Base-by-base conservation (phyloP, 164 flowering plant genomes). In the Nymphaea thermarum region DNA sequence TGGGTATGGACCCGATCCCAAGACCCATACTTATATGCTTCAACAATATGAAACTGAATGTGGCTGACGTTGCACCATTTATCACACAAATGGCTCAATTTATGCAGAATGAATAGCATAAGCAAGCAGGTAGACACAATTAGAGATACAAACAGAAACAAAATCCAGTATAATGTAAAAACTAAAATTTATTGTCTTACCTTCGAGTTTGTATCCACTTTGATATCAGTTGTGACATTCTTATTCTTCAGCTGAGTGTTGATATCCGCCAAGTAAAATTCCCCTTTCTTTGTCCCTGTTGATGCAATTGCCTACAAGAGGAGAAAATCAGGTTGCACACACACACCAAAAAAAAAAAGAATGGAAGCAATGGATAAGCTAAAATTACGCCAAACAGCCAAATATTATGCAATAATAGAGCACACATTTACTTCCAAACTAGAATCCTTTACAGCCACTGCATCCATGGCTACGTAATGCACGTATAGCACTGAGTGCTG, bases 201-300 rank as follows among this genome's bases (percentile, higher is more conserved):
- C 72, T 87, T 90, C 42, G 97, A 92, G 72, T 76, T 80, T 3
- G 97, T 88, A 71, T 90, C 98, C 44, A 95, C 94, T 89, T 95
- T 95, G 36, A 95, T 69, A 74, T 95, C 96, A 75, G 97, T 87
- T 1, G 98, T 95, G 75, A 88, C 73, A 65, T 95, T 95, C 80
- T 90, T 89, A 80, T 90, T 82, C 80, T 84, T 87, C 75, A 92
- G 65, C 80, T 87, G 88, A 47, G 93, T 82, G 73, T 70, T 82
- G n/a, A 95, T 80, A 82, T 95, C 99, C 8, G 88, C 96, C 76
- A 92, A 72, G 71, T 86, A 79, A 14, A 83, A 65, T 0, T 90
- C 98, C 25, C 94, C 99, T 73, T 92, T 95, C 85, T 87, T 95
- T 6, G 77, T 71, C 63, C 91, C 99, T 6, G 85, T 65, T 43